Evolutionary conservation across 352 stramenopile genomes (phyloP).

Genomic region (Globisporangium paroecandrum): DNA sequence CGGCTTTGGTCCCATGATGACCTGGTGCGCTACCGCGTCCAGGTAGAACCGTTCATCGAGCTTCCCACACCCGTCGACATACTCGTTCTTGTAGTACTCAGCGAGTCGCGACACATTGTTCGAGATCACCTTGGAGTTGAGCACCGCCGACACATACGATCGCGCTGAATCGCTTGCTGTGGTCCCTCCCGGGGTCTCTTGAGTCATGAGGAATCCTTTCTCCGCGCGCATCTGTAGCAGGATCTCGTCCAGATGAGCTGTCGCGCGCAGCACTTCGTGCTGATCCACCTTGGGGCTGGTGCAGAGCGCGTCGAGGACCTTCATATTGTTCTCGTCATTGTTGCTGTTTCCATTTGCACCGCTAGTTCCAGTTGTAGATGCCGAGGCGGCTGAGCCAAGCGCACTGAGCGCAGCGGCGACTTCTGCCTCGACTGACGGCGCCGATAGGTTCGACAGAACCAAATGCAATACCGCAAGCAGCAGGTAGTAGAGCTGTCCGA

Average conservation of each 20-base stretch:
- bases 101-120: conserved; percentile 35
- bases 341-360: not conserved
- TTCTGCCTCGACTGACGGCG: conserved; percentile 67
- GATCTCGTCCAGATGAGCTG: conserved; percentile 36
- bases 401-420: conserved; percentile 75
- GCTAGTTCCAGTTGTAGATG: not conserved
- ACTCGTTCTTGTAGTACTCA: conserved; percentile 41
- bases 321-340: conserved; percentile 18
- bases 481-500: conserved; percentile 75
- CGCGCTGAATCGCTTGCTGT: not conserved
- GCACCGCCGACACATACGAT: conserved; percentile 27
- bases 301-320: conserved; percentile 49
- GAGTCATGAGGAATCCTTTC: conserved; percentile 18
- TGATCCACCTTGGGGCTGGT: conserved; percentile 44
- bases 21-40: conserved; percentile 25
- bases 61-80: conserved; percentile 44
- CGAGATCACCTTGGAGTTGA: conserved; percentile 35
- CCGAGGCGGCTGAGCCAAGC: conserved; percentile 28
- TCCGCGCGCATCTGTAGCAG: conserved; percentile 35
- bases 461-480: conserved; percentile 73
- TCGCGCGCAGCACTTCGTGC: conserved; percentile 38
- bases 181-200: not conserved
- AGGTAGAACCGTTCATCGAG: conserved; percentile 62
- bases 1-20: conserved; percentile 32
- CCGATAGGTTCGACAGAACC: conserved; percentile 37